Base-by-base conservation (phyloP, 139 green algal species). In the Ulvella scutata region DNA sequence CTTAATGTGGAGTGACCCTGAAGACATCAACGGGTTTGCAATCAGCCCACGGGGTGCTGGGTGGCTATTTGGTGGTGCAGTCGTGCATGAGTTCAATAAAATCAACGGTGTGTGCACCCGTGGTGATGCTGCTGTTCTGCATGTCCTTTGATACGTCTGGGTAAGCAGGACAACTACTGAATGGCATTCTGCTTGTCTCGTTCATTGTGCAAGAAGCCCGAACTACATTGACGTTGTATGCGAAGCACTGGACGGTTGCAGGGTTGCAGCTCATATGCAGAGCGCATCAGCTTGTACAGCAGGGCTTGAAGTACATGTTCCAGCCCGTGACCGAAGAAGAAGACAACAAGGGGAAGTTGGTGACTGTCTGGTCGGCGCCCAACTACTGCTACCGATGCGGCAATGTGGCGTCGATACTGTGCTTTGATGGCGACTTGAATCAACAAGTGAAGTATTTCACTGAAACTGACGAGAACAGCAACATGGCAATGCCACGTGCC, bases 321-420 rank as follows among this genome's bases (percentile, higher is more conserved):
- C 80, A 80, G 39, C 38, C 38, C 10, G 73, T 76, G 36, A 72
- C 75, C 7, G 72, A 79, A 23, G 38, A 75, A 31, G 75, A 78
- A 2, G 60, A 72, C n/a, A 67, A n/a, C 23, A 67, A 79, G 59
- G 60, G 84, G 67, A 78, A 44, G 1, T 79, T 98, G 17, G 95
- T 99, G 4, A 99, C 95, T 0, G 92, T 99, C 21, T 99, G 95
- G 95, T 92, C 82, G 3, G 95, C 95, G 6, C 95, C 95, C 44
- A 99, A 99, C 83, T 99, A 99, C 84, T 99, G 95, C 87, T 99
- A 99, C 81, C 86, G 95, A 34, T 99, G 94, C 78, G 94, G 94
- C 39, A 99, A 98, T 81, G 92, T 98, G 29, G 94, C 95, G 0
- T 92, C 87, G 59, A 97, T 99, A 33, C 82, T 99, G 3, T 90